phyloP scores from a whole-genome alignment of 352 stramenopile species.

The Peronospora farinosa region DNA sequence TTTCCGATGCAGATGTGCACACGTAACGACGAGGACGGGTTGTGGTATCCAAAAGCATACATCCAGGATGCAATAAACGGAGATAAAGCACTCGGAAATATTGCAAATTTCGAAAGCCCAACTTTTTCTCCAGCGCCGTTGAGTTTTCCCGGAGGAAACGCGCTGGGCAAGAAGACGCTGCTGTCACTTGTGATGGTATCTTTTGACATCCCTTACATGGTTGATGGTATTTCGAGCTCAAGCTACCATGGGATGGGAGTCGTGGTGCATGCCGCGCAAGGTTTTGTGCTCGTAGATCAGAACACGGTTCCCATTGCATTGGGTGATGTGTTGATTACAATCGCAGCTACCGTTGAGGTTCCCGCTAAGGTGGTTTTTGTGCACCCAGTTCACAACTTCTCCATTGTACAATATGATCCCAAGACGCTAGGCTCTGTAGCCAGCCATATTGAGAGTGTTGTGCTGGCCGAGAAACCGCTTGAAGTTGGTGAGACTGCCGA shows the following conservation, averaged over 20 bases:
- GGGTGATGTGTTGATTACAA: conserved; percentile 82
- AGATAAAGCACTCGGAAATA: conserved; percentile 20
- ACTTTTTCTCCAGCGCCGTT: conserved; percentile 51
- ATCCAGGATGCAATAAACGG: conserved; percentile 8
- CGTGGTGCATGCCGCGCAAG: conserved; percentile 74
- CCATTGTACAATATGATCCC: conserved; percentile 86
- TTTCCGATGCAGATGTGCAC: conserved; percentile 81
- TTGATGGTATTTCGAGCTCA: conserved; percentile 86
- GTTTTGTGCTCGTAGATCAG: conserved; percentile 89
- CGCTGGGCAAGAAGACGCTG: conserved; percentile 63
- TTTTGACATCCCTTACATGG: conserved; percentile 90
- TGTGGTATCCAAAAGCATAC: conserved; percentile 55
- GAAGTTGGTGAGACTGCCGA: conserved; percentile 71
- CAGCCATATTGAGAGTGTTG: conserved; percentile 48
- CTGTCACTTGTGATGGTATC: conserved; percentile 85
- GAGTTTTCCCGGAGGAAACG: conserved; percentile 63
- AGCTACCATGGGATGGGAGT: conserved; percentile 87
- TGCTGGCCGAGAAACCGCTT: conserved; percentile 54
- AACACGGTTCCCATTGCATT: conserved; percentile 88
- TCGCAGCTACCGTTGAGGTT: conserved; percentile 85
- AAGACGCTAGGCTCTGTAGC: conserved; percentile 56
- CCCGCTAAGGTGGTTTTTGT: conserved; percentile 85
- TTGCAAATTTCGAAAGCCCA: conserved; percentile 35
- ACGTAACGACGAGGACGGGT: conserved; percentile 61
- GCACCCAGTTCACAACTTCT: conserved; percentile 90